These are phyloP conservation scores for Hypsizygus ulmarius DNA, from an alignment of 1,284 basidiomycete genomes.

Conservation along the genomic window DNA sequence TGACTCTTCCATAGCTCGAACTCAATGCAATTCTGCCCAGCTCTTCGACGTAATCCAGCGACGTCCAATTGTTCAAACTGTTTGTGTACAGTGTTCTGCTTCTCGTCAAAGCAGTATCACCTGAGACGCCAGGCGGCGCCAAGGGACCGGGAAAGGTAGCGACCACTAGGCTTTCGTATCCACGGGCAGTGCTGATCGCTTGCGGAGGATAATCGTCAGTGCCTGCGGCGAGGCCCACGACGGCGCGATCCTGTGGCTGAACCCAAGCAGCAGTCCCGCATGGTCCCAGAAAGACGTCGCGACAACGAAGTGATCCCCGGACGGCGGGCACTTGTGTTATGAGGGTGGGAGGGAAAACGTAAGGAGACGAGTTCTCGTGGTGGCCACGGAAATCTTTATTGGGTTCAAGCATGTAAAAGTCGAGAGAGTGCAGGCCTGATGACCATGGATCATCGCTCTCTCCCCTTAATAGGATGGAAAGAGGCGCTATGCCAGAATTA, in stretches of 20 bases:
- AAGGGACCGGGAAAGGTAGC: slow-evolving; percentile 48
- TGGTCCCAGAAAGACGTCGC: slow-evolving; percentile 47
- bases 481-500: background rate
- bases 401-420: slow-evolving; percentile 43
- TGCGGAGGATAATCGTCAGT: slow-evolving; percentile 18
- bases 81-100: slow-evolving; percentile 27
- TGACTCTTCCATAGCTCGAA: slow-evolving; percentile 44
- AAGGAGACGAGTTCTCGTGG: slow-evolving; percentile 22
- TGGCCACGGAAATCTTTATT: slow-evolving; percentile 24
- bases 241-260: slow-evolving; percentile 44
- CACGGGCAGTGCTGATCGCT: slow-evolving; percentile 13
- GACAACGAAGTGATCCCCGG: slow-evolving; percentile 51
- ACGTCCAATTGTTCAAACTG: slow-evolving; percentile 43
- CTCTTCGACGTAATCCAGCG: slow-evolving; percentile 57
- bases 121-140: slow-evolving; percentile 19
- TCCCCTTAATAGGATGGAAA: slow-evolving; percentile 51
- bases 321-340: slow-evolving; percentile 35
- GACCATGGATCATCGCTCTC: slow-evolving; percentile 61
- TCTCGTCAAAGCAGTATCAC: slow-evolving; percentile 12
- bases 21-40: slow-evolving; percentile 50
- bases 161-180: slow-evolving; percentile 42
- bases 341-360: slow-evolving; percentile 43
- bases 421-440: slow-evolving; percentile 43
- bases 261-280: slow-evolving; percentile 60
- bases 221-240: slow-evolving; percentile 31